A percentile compares a stretch with the other conserved stretches of the same genome.
These are phyloP conservation scores for Gossypium sturtianum DNA, from an alignment of 345 rosid species.

Conservation along the genomic window DNA sequence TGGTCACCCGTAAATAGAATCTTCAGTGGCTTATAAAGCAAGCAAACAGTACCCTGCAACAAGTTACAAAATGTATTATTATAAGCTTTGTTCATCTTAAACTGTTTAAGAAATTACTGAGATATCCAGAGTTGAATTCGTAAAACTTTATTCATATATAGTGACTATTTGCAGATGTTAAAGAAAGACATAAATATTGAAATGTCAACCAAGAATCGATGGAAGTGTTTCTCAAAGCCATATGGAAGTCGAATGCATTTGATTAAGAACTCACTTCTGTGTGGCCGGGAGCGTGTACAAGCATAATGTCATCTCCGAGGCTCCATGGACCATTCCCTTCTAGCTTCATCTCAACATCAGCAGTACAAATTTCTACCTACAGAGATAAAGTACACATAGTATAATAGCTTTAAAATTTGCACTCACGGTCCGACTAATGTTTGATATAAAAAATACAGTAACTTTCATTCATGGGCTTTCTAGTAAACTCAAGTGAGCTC, in stretches of 20 bases:
- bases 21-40: constrained; percentile 26
- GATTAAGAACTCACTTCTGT: constrained; percentile 34
- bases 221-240: background rate
- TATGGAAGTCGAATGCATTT: background rate
- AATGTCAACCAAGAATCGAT: background rate
- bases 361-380: constrained; percentile 41
- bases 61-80: background rate
- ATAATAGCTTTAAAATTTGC: background rate
- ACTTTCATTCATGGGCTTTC: background rate
- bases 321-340: constrained; percentile 66
- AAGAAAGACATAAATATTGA: background rate
- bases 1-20: constrained; percentile 38
- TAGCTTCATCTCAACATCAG: constrained; percentile 53
- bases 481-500: background rate
- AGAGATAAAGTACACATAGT: background rate
- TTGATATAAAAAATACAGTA: background rate
- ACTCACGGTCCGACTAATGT: background rate
- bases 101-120: background rate
- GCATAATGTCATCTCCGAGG: constrained; percentile 37
- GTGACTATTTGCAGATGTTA: background rate
- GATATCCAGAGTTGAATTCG: background rate
- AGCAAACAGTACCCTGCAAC: constrained; percentile 36
- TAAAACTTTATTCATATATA: background rate
- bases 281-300: constrained; percentile 59
- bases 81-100: background rate